Percentiles rank a stretch among this genome's conserved stretches.
These are phyloP conservation scores for Lasiosphaeria miniovina DNA, from an alignment of 495 filamentous ascomycete genomes.

Conservation along the genomic window DNA sequence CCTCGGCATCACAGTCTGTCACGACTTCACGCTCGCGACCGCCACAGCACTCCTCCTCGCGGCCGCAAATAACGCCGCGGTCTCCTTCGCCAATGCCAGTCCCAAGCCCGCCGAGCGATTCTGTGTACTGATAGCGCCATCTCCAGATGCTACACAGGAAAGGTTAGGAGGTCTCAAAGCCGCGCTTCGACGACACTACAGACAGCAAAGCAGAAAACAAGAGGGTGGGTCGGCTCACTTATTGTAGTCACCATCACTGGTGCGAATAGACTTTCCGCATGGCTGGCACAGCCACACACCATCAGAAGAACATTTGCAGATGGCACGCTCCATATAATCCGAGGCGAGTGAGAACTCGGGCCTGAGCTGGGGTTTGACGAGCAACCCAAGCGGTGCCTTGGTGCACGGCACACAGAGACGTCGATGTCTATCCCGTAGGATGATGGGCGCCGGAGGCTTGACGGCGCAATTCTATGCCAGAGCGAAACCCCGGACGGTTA, in stretches of 20 bases:
- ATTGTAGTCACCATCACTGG: constrained; percentile 69
- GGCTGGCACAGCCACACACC: constrained; percentile 76
- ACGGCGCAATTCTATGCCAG: constrained; percentile 71
- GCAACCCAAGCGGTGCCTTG: constrained; percentile 56
- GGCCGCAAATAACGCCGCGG: constrained; percentile 80
- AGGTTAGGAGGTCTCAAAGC: neutral
- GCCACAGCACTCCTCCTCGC: constrained; percentile 65
- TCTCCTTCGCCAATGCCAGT: constrained; percentile 86
- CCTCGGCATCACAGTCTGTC: constrained; percentile 71
- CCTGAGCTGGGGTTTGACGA: constrained; percentile 32
- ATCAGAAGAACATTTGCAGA: constrained; percentile 63
- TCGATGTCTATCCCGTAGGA: constrained; percentile 67
- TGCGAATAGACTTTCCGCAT: constrained; percentile 67
- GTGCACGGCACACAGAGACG: constrained; percentile 74
- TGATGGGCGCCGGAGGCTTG: constrained; percentile 63
- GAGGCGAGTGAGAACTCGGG: constrained; percentile 29
- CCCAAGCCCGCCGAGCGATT: constrained; percentile 73
- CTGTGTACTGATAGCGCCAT: constrained; percentile 83
- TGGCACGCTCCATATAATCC: constrained; percentile 50
- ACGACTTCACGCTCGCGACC: constrained; percentile 73
- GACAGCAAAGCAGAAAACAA: neutral
- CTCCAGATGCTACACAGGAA: constrained; percentile 65
- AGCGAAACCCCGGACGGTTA: neutral
- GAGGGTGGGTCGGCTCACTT: constrained; percentile 29
- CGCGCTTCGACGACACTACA: neutral